Evolutionary conservation across 768 basidiomycete species (phyloP).

Genomic region (Pulveroboletus ravenelii): DNA sequence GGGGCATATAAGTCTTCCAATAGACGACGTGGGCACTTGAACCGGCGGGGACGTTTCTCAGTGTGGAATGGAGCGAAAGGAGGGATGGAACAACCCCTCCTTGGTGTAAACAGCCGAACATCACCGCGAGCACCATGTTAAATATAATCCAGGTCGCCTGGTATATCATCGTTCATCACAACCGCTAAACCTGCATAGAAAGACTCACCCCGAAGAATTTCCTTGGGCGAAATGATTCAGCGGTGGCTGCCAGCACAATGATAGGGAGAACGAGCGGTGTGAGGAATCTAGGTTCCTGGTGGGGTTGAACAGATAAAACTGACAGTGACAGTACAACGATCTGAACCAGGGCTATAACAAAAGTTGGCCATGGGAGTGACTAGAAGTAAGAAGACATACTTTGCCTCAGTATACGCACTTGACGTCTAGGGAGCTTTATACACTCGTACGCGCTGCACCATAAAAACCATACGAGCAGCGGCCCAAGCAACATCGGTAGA

Average conservation of each 20-base stretch:
- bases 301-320: conserved; percentile 33
- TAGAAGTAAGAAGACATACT: conserved; percentile 5
- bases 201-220: conserved; percentile 32
- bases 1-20: conserved; percentile 41
- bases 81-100: conserved; percentile 40
- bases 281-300: conserved; percentile 39
- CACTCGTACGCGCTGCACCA: conserved; percentile 9
- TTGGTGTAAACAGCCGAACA: conserved; percentile 38
- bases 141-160: conserved; percentile 28
- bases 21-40: conserved; percentile 24
- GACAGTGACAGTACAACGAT: conserved; percentile 28
- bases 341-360: conserved; percentile 26
- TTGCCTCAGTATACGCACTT: conserved; percentile 11
- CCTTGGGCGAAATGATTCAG: conserved; percentile 24
- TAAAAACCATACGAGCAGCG: conserved; percentile 26
- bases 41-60: conserved; percentile 6
- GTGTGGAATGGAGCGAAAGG: conserved; percentile 27
- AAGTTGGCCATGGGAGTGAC: background rate
- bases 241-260: conserved; percentile 27
- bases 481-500: conserved; percentile 37
- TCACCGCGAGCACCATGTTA: conserved; percentile 26
- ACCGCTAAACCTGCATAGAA: background rate
- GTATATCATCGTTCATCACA: background rate
- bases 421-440: background rate
- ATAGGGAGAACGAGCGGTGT: conserved; percentile 33